Conservation (phyloP, 192 early-diverging fungal species). For the Kickxella alabastrina region DNA sequence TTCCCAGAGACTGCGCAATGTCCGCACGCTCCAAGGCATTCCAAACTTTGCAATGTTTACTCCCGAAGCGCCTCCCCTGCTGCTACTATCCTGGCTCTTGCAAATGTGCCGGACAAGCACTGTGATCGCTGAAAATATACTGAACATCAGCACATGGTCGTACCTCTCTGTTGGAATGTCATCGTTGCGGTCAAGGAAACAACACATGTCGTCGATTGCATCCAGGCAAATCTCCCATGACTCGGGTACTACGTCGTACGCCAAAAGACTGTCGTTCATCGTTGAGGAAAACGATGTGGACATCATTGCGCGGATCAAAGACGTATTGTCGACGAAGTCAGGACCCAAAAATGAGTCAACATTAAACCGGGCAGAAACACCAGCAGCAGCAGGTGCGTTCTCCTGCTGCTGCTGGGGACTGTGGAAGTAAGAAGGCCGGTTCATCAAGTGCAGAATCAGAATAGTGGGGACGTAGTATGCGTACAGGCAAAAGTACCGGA, state of each 20-base stretch:
- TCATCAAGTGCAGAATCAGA: slow-evolving; percentile 26
- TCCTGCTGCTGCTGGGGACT: neutral
- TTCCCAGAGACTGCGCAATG: neutral
- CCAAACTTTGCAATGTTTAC: too few species aligned
- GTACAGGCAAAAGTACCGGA: slow-evolving; percentile 35
- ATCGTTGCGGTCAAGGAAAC: slow-evolving; percentile 18
- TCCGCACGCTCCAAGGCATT: neutral
- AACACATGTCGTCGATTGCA: slow-evolving; percentile 14
- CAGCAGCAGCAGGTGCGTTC: neutral
- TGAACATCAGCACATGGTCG: slow-evolving; percentile 40
- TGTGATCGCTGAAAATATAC: slow-evolving; percentile 30
- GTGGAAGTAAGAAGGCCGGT: slow-evolving; percentile 36
- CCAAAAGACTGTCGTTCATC: slow-evolving; percentile 28
- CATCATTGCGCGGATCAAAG: slow-evolving; percentile 29
- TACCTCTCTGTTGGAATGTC: slow-evolving; percentile 34
- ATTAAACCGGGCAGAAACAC: too few species aligned
- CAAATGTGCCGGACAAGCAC: slow-evolving; percentile 33
- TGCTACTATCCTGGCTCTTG: neutral
- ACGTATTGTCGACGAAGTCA: slow-evolving; percentile 14
- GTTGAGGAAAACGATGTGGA: slow-evolving; percentile 16
- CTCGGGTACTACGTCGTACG: slow-evolving; percentile 30
- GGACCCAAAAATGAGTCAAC: neutral
- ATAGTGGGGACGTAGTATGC: slow-evolving; percentile 18
- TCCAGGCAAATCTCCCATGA: slow-evolving; percentile 40
- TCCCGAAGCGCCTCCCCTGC: too few species aligned